Evolutionary conservation across 805 yeast genomes (phyloP), one percentile per base, ranked within the genome.

Genomic region (Wickerhamiella azyma): DNA sequence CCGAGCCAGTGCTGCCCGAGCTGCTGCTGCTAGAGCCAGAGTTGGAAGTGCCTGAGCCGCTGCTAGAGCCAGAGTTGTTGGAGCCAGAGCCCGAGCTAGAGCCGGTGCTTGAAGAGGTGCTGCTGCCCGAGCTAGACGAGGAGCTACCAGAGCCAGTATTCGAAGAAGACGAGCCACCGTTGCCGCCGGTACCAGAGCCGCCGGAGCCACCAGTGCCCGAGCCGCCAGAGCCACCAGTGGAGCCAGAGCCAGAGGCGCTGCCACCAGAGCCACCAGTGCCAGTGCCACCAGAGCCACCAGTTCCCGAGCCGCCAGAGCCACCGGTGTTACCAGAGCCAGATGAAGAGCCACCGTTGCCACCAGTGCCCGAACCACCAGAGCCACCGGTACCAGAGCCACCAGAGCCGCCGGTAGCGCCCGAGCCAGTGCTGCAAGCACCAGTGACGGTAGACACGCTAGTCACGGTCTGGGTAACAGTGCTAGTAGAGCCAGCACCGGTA

Each of bases 71-170:
- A 33, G 47, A 37, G 43, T 42, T 21, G 42, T 48, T 30, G 7
- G 24, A 21, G 40, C 46, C 40, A 41, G 28, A 18, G 35, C 43
- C 28, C 51, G 54, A 43, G 54, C 47, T 35, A 41, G 62, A 47
- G 57, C 62, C 28, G 43, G 52, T 21, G 48, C 48, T 16, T 45
- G 59, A 30, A 53, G 53, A 11, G 47, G 59, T 24, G 53, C 57
- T 36, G 26, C 38, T 24, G 9, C 38, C 38, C 18, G 33, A 29
- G 13, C 14, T 13, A 4, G 33, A 9, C 51, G 58, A 36, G 52
- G 60, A 19, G 50, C 55, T 13, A 55, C 57, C 19, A 52, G 61
- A 17, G 59, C 58, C 26, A 30, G 48, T 4, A 29, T 29, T 21
- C 10, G 28, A 9, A n/a, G 37, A 36, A 21, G 40, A 21, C 28